Percentiles rank a stretch among this genome's conserved stretches.
These are phyloP conservation scores for Cucurbita maxima DNA, from an alignment of 306 rosid species.

Conservation along the genomic window DNA sequence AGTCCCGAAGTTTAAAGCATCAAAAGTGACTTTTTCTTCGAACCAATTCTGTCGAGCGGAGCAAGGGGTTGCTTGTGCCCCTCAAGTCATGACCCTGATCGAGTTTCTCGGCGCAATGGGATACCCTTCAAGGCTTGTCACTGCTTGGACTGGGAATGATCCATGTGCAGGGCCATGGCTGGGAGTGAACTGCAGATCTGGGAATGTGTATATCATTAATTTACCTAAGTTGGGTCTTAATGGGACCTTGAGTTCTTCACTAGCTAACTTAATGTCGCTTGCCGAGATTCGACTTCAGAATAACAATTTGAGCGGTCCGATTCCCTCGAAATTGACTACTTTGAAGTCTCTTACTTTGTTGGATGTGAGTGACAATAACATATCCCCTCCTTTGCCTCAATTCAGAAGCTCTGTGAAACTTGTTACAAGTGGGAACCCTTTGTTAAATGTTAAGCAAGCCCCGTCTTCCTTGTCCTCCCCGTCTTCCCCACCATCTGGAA, in stretches of 20 bases:
- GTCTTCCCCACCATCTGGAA: constrained; percentile 8
- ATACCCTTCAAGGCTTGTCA: constrained; percentile 49
- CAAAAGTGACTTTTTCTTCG: constrained; percentile 1
- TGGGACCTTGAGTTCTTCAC: constrained; percentile 70
- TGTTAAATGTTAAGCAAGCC: constrained; percentile 14
- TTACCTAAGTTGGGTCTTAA: constrained; percentile 40
- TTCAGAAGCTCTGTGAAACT: constrained; percentile 38
- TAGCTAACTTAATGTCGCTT: constrained; percentile 56
- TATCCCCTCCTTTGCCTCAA: constrained; percentile 67
- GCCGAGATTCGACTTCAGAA: constrained; percentile 34
- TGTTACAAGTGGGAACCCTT: constrained; percentile 24
- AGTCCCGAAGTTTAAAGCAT: constrained; percentile 49
- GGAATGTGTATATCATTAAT: constrained; percentile 49
- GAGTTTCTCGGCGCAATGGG: constrained; percentile 51
- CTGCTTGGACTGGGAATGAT: constrained; percentile 56
- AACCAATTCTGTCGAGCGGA: constrained; percentile 47
- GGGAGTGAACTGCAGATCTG: constrained; percentile 46
- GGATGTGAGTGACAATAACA: constrained; percentile 68
- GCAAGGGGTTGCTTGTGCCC: constrained; percentile 39
- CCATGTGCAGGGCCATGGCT: constrained; percentile 60
- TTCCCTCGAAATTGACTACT: constrained; percentile 64
- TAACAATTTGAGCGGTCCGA: constrained; percentile 42
- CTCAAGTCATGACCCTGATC: constrained; percentile 58
- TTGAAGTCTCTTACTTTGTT: constrained; percentile 36
- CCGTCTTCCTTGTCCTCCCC: background rate